Conservation (phyloP, 1,284 basidiomycete species). For the Thelephora terrestris region DNA sequence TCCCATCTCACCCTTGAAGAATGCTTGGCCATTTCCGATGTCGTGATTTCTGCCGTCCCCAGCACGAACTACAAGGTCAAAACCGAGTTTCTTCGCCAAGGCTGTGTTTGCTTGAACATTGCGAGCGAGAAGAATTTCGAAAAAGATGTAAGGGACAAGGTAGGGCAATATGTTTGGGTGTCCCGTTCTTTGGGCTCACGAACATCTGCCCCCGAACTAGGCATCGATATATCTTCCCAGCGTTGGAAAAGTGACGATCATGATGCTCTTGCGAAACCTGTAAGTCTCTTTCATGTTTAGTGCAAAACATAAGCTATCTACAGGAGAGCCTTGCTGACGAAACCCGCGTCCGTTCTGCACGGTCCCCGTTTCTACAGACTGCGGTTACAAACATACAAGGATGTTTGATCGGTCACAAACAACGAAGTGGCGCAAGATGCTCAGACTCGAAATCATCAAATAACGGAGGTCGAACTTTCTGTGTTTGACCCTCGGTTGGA, state of each 20-base stretch:
- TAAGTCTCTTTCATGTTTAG: conserved; percentile 27
- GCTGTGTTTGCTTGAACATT: conserved; percentile 89
- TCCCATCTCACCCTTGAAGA: conserved; percentile 60
- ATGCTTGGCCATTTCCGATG: conserved; percentile 76
- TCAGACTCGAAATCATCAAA: no score
- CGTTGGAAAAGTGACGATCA: conserved; percentile 94
- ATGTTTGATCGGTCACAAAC: background rate
- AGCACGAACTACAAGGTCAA: conserved; percentile 82
- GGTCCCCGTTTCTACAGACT: background rate
- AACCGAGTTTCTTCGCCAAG: conserved; percentile 85
- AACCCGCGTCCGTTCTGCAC: background rate
- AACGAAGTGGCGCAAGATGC: no score
- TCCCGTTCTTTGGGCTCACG: conserved; percentile 1
- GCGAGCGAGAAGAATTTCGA: conserved; percentile 97
- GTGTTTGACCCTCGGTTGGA: no score
- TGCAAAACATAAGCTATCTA: conserved; percentile 1
- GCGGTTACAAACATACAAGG: conserved; percentile 1
- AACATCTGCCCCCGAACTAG: conserved; percentile 28
- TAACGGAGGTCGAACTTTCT: no score
- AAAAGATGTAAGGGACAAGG: conserved; percentile 84
- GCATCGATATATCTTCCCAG: conserved; percentile 88
- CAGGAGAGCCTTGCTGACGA: no score
- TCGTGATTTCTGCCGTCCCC: conserved; percentile 88
- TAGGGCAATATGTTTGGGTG: conserved; percentile 21
- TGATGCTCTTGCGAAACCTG: conserved; percentile 94